Evolutionary conservation across 208 protist species (phyloP).

Genomic region (Acanthamoeba royreba): DNA sequence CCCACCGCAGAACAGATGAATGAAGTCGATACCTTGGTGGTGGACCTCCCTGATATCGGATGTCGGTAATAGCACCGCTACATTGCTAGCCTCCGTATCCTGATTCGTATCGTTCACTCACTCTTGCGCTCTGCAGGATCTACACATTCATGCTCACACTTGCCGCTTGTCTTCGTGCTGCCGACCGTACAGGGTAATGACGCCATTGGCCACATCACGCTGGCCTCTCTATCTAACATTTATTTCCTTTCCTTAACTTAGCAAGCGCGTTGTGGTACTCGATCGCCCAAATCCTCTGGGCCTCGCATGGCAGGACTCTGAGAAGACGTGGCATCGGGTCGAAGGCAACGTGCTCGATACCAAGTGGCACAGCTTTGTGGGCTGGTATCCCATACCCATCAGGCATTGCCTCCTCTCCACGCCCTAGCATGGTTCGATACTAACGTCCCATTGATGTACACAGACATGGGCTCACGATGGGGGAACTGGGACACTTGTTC

Average conservation of each 20-base stretch:
- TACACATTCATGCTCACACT: slow-evolving; percentile 44
- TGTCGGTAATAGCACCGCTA: neutral
- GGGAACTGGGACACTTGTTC: slow-evolving; percentile 10
- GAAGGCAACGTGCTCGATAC: neutral
- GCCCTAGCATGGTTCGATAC: neutral
- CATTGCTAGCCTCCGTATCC: neutral
- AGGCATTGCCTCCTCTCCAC: neutral
- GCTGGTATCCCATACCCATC: slow-evolving; percentile 33
- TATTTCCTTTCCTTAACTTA: too few species aligned
- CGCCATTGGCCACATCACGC: too few species aligned
- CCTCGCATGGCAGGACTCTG: neutral
- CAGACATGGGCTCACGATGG: neutral
- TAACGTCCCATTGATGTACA: neutral
- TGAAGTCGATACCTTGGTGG: neutral
- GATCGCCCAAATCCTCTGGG: slow-evolving; percentile 18
- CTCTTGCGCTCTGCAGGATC: neutral
- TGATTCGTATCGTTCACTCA: too few species aligned
- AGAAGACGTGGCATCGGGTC: neutral
- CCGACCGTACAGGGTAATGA: neutral
- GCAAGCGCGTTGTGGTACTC: slow-evolving; percentile 7
- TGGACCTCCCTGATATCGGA: slow-evolving; percentile 22
- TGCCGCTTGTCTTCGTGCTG: neutral
- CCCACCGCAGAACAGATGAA: slow-evolving; percentile 5
- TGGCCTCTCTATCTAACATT: too few species aligned
- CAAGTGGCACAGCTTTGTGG: slow-evolving; percentile 46